phyloP scores from a whole-genome alignment of 805 yeast species.

The Kuraishia capsulata region DNA sequence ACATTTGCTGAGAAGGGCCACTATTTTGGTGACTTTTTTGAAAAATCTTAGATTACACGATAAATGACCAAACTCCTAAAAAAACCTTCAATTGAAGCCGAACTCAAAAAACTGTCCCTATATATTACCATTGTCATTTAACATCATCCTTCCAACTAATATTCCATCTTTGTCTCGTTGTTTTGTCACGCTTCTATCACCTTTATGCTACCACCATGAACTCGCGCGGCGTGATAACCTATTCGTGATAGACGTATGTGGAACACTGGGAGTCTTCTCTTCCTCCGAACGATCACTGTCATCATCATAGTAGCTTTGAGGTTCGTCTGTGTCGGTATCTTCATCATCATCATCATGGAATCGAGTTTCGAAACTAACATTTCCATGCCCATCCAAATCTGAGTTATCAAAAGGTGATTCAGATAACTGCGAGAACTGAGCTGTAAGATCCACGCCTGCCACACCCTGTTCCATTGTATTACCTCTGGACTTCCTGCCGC shows the following conservation, averaged over 20 bases:
- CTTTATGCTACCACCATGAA: too few species aligned
- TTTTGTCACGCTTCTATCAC: not conserved
- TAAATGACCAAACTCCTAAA: too few species aligned
- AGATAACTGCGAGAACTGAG: not conserved
- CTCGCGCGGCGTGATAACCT: too few species aligned
- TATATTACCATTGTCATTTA: too few species aligned
- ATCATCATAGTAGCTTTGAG: constrained; percentile 4
- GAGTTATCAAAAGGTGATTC: not conserved
- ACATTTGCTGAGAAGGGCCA: too few species aligned
- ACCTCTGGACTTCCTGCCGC: not conserved
- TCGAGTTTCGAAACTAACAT: not conserved
- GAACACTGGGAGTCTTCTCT: too few species aligned
- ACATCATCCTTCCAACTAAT: too few species aligned
- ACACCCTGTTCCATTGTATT: not conserved
- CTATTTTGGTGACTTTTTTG: too few species aligned
- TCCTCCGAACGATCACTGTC: constrained; percentile 6
- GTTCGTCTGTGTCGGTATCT: constrained; percentile 1
- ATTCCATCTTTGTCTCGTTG: not conserved
- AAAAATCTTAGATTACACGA: too few species aligned
- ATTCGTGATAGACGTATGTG: too few species aligned
- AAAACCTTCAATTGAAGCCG: too few species aligned
- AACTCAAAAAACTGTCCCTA: too few species aligned
- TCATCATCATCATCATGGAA: not conserved
- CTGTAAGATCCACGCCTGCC: not conserved
- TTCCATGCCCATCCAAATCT: not conserved